phyloP scores from a whole-genome alignment of 345 rosid genomes.

The rapeseed (Brassica napus) region Da-Ae NC_063446.1:553501-554000 shows the following conservation, averaged over 20 bases:
- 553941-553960: slow-evolving; percentile 77
- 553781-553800: slow-evolving; percentile 53
- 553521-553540: background rate
- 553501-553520: background rate
- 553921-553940: slow-evolving; percentile 81
- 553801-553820: slow-evolving; percentile 47
- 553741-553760: slow-evolving; percentile 40
- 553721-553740: slow-evolving; percentile 40
- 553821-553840: slow-evolving; percentile 25
- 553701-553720: background rate
- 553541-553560: background rate
- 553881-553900: slow-evolving; percentile 41
- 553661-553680: slow-evolving; percentile 18
- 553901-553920: slow-evolving; percentile 83
- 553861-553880: slow-evolving; percentile 51
- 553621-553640: background rate
- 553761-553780: slow-evolving; percentile 73
- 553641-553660: background rate
- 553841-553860: slow-evolving; percentile 40
- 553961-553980: slow-evolving; percentile 49
- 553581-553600: background rate
- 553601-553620: background rate
- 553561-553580: background rate
- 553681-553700: slow-evolving; percentile 9
- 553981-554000: slow-evolving; percentile 38